These are phyloP conservation scores for Suillus weaverae DNA, from an alignment of 768 basidiomycete genomes.

Conservation along the genomic window DNA sequence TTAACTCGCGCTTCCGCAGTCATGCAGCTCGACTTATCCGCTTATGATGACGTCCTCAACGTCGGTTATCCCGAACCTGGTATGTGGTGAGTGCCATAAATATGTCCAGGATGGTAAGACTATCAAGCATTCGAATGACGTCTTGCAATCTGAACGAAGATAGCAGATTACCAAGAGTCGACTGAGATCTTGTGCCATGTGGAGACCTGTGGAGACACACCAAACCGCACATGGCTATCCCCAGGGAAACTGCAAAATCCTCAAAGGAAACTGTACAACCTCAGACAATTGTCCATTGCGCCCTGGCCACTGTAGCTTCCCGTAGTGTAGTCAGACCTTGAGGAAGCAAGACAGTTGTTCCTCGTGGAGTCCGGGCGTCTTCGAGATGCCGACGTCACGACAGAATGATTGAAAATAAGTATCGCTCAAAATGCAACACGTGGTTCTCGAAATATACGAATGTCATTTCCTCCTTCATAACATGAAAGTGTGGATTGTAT, in stretches of 20 bases:
- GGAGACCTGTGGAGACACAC: too few relatives aligned
- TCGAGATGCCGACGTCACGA: neutral
- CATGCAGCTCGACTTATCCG: neutral
- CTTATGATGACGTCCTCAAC: neutral
- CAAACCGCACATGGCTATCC: too few relatives aligned
- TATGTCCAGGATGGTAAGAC: neutral
- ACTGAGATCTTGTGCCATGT: too few relatives aligned
- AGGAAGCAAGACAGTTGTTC: too few relatives aligned
- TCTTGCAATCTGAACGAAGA: neutral
- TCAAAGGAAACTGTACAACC: neutral
- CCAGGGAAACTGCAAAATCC: neutral
- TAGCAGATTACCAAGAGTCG: neutral
- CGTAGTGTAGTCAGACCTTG: too few relatives aligned
- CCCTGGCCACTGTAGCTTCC: too few relatives aligned
- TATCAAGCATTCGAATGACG: neutral
- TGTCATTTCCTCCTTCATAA: neutral
- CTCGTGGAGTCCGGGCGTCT: neutral
- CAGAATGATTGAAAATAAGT: neutral
- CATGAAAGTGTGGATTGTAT: neutral
- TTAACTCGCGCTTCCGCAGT: neutral
- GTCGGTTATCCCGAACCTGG: neutral
- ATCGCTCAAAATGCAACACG: neutral
- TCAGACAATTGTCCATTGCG: neutral
- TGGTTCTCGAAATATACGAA: neutral
- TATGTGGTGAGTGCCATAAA: neutral